Evolutionary conservation across 2,329 filamentous ascomycete species (phyloP).

Genomic region (Aspergillus quadrilineatus): DNA sequence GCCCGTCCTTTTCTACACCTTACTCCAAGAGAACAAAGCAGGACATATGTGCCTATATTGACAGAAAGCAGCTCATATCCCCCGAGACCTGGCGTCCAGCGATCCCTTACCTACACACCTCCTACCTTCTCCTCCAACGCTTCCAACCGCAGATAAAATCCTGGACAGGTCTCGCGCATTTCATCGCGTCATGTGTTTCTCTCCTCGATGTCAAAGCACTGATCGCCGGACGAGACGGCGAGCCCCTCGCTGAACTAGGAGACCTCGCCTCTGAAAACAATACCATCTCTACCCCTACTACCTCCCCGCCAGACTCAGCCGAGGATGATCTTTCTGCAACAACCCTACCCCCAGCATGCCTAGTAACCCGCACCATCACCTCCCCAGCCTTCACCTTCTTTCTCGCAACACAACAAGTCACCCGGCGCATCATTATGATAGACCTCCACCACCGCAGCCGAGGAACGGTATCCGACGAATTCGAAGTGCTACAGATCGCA

Average conservation of each 20-base stretch:
- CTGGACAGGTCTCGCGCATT: constrained; percentile 30
- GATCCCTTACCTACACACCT: constrained; percentile 33
- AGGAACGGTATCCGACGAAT: constrained; percentile 39
- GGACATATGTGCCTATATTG: background rate
- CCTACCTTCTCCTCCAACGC: constrained; percentile 31
- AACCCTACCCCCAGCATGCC: constrained; percentile 27
- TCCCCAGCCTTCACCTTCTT: constrained; percentile 36
- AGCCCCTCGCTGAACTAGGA: constrained; percentile 32
- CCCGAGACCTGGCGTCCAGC: constrained; percentile 27
- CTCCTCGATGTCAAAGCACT: constrained; percentile 37
- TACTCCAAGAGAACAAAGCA: background rate
- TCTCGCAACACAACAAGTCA: constrained; percentile 34
- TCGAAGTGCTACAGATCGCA: constrained; percentile 39
- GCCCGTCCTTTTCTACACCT: constrained; percentile 4
- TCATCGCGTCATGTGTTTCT: constrained; percentile 35
- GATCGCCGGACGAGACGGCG: constrained; percentile 37
- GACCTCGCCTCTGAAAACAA: constrained; percentile 13
- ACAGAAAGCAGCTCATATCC: constrained; percentile 27
- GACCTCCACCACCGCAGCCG: constrained; percentile 41
- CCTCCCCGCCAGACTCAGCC: background rate
- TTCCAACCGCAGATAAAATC: constrained; percentile 27
- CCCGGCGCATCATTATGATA: constrained; percentile 35
- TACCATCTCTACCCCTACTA: constrained; percentile 7
- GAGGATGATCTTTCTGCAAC: constrained; percentile 13
- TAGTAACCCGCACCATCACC: constrained; percentile 33